Evolutionary conservation across 345 rosid genomes (phyloP), one percentile per base, ranked within the genome.

Genomic region (Hibiscus tridactylites): DNA sequence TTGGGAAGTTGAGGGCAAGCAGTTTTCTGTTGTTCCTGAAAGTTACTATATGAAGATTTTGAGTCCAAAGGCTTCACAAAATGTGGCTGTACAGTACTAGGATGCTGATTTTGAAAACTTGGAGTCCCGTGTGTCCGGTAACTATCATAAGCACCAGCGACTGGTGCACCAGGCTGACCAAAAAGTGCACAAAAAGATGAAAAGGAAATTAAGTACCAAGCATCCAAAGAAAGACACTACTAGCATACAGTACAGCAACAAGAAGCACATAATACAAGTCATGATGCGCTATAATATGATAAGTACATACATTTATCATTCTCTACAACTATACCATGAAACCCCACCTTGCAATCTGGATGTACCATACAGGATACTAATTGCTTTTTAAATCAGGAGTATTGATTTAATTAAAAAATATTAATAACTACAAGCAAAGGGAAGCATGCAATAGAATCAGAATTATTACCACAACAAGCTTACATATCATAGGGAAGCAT

Each of bases 71-170:
- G 85, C 65, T 85, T 90, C 81, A 84, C 88, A 78, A 79, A 86
- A 49, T 86, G 83, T 65, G 86, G 76, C 80, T 84, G 89, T 44
- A 77, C 79, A 70, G 88, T 85, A 83, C 81, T 84, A 60, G 81
- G 85, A 74, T 86, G 86, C 71, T 90, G 86, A 78, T 81, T 79
- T 80, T 84, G 94, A 79, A 80, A 83, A 83, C 75, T 85, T 47
- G 83, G 82, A 76, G 90, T 71, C 65, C 78, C 83, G 53, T 82
- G 89, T 65, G 82, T 86, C 97, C 93, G 86, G 81, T 95, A 88
- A 78, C 81, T 61, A 86, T 96, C 91, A 54, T 89, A 85, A 75
- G 90, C 75, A 75, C 83, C 81, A 84, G 78, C 80, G 46, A 73
- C 82, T 73, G 84, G 65, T 77, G 84, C 83, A 73, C 78, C 86